Conservation (phyloP, 768 basidiomycete genomes). For the Clathrus columnatus region DNA sequence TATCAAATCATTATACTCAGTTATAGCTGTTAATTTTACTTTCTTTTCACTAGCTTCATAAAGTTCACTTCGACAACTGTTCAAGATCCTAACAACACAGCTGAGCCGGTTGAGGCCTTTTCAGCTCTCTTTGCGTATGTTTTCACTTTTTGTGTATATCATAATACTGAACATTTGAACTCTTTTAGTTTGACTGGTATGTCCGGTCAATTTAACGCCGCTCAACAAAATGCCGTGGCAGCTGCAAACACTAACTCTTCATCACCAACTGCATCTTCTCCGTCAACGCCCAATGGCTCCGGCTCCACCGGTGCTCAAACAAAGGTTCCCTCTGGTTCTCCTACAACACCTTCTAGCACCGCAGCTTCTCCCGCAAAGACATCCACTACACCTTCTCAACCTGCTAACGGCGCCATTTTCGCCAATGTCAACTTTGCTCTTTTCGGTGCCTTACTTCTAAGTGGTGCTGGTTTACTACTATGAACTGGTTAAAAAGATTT, state of each 20-base stretch:
- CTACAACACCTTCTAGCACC: conserved; percentile 22
- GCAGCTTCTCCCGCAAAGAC: conserved; percentile 17
- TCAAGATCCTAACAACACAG: conserved; percentile 43
- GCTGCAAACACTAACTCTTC: neutral
- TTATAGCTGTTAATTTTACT: neutral
- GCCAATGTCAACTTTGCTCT: too few species aligned
- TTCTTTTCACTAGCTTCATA: conserved; percentile 49
- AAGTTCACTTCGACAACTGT: conserved; percentile 54
- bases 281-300: conserved; percentile 53
- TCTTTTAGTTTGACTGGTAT: conserved; percentile 49
- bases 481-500: too few species aligned
- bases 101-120: conserved; percentile 61
- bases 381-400: neutral
- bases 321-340: conserved; percentile 32
- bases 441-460: too few species aligned
- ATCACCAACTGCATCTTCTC: conserved; percentile 28
- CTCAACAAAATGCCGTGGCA: neutral
- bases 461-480: too few species aligned
- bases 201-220: conserved; percentile 56
- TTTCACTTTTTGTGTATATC: neutral
- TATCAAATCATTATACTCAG: neutral
- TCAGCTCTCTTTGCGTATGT: conserved; percentile 71
- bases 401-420: conserved; percentile 1
- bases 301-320: conserved; percentile 33
- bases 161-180: neutral